Conservation (phyloP, 2,329 filamentous ascomycete species). For the Xylaria sp. region DNA sequence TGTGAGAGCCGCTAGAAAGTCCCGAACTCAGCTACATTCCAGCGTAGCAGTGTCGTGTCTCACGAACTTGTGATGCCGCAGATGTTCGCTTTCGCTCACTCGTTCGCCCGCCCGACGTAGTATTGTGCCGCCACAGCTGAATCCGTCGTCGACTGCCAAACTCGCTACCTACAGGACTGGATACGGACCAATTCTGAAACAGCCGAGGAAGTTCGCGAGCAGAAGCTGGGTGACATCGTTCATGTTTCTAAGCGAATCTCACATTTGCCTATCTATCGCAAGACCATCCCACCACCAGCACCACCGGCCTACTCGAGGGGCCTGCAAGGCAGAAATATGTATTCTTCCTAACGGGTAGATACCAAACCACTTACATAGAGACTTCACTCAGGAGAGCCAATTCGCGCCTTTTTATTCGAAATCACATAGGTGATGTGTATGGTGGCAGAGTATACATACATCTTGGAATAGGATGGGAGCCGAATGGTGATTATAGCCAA, state of each 20-base stretch:
- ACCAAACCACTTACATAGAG: no score
- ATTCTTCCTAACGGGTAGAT: neutral
- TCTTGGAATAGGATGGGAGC: neutral
- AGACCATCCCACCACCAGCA: neutral
- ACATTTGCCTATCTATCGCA: conserved; percentile 1
- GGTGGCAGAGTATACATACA: neutral
- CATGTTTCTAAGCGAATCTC: conserved; percentile 7
- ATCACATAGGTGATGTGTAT: neutral
- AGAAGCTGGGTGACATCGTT: conserved; percentile 17
- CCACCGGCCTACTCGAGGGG: neutral
- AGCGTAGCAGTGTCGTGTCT: conserved; percentile 13
- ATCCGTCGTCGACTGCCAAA: conserved; percentile 9
- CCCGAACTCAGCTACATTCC: conserved; percentile 1
- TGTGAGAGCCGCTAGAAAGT: neutral
- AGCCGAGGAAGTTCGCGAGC: neutral
- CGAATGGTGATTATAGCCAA: neutral
- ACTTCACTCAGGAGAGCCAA: neutral
- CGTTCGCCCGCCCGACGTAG: neutral
- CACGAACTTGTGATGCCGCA: conserved; percentile 11
- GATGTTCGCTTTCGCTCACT: neutral
- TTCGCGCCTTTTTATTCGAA: neutral
- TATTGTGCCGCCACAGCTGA: conserved; percentile 25
- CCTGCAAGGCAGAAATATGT: conserved; percentile 15
- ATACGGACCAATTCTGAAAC: conserved; percentile 22
- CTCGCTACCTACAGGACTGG: conserved; percentile 3